phyloP scores from a whole-genome alignment of 2,329 filamentous ascomycete species.

The Botryotinia narcissicola region DNA sequence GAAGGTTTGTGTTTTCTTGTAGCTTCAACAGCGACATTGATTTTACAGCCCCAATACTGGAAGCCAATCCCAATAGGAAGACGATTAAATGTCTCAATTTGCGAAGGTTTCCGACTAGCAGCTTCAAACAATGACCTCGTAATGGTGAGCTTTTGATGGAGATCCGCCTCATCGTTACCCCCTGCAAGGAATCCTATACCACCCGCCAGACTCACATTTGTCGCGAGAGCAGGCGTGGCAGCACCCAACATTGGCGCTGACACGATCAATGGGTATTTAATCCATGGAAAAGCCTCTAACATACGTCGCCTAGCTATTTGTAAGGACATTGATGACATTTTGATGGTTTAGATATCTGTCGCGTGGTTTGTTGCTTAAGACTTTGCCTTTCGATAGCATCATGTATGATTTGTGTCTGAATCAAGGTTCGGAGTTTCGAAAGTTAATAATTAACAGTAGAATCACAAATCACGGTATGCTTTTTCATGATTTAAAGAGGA shows the following conservation, averaged over 20 bases:
- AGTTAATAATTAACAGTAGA: not conserved
- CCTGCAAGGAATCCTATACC: constrained; percentile 50
- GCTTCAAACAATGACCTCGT: not conserved
- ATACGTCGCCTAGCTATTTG: not conserved
- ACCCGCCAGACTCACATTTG: constrained; percentile 57
- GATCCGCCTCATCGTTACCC: constrained; percentile 34
- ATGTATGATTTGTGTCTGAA: not conserved
- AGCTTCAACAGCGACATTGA: constrained; percentile 38
- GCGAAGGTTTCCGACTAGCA: not conserved
- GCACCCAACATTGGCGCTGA: constrained; percentile 69
- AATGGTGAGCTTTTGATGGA: constrained; percentile 15
- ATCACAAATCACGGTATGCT: not conserved
- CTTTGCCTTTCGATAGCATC: not conserved
- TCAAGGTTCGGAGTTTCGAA: not conserved
- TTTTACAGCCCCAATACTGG: constrained; percentile 45
- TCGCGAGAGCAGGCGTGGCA: constrained; percentile 52
- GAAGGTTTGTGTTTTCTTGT: constrained; percentile 32
- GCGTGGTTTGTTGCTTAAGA: not conserved
- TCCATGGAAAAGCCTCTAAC: constrained; percentile 15
- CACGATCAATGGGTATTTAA: constrained; percentile 46
- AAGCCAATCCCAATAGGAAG: constrained; percentile 50
- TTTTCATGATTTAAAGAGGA: not conserved
- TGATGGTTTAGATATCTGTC: not conserved
- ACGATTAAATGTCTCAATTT: not conserved
- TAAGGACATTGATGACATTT: not conserved